These are phyloP conservation scores for Zygosaccharomyces sapae DNA, from an alignment of 1,139 yeast genomes.

Conservation along the genomic window DNA sequence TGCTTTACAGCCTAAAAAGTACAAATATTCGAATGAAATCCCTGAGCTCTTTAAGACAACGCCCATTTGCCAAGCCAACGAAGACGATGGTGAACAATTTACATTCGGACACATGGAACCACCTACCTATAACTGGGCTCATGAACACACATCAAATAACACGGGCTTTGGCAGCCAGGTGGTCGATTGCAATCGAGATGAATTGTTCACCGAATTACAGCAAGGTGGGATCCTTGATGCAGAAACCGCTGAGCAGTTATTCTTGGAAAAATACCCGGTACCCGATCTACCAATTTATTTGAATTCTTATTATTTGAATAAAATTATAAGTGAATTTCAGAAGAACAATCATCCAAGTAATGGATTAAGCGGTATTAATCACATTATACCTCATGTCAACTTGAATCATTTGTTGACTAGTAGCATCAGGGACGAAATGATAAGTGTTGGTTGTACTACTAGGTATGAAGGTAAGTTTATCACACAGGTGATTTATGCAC, in stretches of 20 bases:
- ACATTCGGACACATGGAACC: constrained; percentile 3
- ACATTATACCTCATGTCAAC: constrained; percentile 56
- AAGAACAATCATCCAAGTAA: constrained; percentile 14
- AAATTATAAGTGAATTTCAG: constrained; percentile 33
- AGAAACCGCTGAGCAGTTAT: constrained; percentile 37
- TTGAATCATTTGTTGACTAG: constrained; percentile 70
- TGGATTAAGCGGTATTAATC: constrained; percentile 28
- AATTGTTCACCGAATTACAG: constrained; percentile 30
- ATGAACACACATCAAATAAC: constrained; percentile 7
- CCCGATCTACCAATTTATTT: constrained; percentile 56
- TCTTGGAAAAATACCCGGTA: constrained; percentile 36
- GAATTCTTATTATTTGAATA: constrained; percentile 54
- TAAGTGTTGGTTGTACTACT: constrained; percentile 72
- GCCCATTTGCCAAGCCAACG: constrained; percentile 8
- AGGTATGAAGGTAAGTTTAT: constrained; percentile 72
- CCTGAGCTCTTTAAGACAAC: constrained; percentile 31
- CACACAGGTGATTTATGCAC: constrained; percentile 72
- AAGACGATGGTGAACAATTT: constrained; percentile 11
- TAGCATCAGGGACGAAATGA: constrained; percentile 60
- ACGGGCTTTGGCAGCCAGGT: constrained; percentile 21
- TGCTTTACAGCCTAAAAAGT: constrained; percentile 18
- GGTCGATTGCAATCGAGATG: constrained; percentile 34
- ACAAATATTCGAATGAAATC: constrained; percentile 28
- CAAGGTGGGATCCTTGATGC: constrained; percentile 30
- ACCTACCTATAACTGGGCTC: constrained; percentile 11